Evolutionary conservation across 2,329 filamentous ascomycete genomes (phyloP), one percentile per base, ranked within the genome.

Genomic region (Pseudohalonectria lignicola): DNA sequence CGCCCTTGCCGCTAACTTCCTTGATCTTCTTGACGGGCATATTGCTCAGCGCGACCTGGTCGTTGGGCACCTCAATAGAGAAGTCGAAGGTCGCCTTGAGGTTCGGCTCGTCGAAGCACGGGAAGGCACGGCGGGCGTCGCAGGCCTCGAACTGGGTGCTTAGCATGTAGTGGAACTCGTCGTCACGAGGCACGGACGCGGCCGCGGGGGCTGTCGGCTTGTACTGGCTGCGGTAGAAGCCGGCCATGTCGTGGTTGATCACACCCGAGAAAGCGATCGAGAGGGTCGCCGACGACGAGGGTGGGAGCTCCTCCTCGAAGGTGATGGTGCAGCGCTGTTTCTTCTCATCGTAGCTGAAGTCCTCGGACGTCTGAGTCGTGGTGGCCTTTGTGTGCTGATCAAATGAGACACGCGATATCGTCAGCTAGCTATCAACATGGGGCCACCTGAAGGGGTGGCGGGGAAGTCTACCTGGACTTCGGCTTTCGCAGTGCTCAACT

Each of bases 111-210:
- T 98, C 92, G 54, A 96, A 96, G 66, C 92, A 98, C 34, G 92
- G 92, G 63, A 98, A 95, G 8, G 92, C 90, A 48, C 88, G 75
- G 47, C 92, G 82, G 44, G 92, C 92, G 62, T 98, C 92, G 53
- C 87, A 94, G 33, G 88, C 82, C 67, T 98, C 92, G 55, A 98
- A 98, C 58, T 98, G 92, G 35, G 92, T 98, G 66, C 86, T 94
- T 60, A 94, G 69, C 84, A 90, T 88, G 55, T 74, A 74, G 57
- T 77, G 74, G 54, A 69, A 75, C 50, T 78, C 69, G 34, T 70
- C 69, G 46, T 80, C 86, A 53, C 71, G 82, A 20, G 87, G 84
- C 2, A 94, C 87, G 11, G 85, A 87, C 31, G 79, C 66, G 34
- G 83, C 74, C 6, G 87, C 75, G 25, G 82, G 67, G 29, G 73